Evolutionary conservation across 2,329 filamentous ascomycete genomes (phyloP).

Genomic region (Talaromyces piceae): DNA sequence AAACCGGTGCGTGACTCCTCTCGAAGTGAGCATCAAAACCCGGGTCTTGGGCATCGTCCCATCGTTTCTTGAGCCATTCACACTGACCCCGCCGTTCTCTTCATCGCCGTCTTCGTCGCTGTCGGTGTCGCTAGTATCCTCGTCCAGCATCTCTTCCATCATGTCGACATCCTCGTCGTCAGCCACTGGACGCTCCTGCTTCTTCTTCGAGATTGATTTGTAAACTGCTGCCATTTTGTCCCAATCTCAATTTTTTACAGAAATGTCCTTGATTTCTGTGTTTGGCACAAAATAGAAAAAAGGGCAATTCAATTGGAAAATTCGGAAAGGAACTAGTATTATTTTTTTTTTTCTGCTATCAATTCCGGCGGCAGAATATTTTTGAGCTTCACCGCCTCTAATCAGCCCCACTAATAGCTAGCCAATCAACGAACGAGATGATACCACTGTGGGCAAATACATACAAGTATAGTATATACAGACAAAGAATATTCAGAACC

Average conservation of each 20-base stretch:
- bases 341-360: conserved; percentile 6
- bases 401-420: background rate
- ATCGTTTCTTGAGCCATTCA: conserved; percentile 26
- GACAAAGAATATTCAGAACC: background rate
- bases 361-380: conserved; percentile 9
- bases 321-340: background rate
- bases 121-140: conserved; percentile 30
- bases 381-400: conserved; percentile 1
- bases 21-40: conserved; percentile 82
- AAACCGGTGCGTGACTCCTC: conserved; percentile 83
- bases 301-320: background rate
- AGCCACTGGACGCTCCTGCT: conserved; percentile 34
- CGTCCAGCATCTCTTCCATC: conserved; percentile 29
- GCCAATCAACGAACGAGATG: background rate
- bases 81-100: background rate
- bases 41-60: conserved; percentile 44
- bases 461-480: background rate
- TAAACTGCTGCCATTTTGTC: conserved; percentile 61
- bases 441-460: too few relatives aligned
- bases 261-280: too few relatives aligned
- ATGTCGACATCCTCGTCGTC: conserved; percentile 37
- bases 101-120: conserved; percentile 21
- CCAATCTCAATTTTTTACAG: background rate
- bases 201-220: conserved; percentile 61
- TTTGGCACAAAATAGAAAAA: background rate